These are phyloP conservation scores for Alternaria solani DNA, from an alignment of 2,329 filamentous ascomycete species.

Conservation along the genomic window DNA sequence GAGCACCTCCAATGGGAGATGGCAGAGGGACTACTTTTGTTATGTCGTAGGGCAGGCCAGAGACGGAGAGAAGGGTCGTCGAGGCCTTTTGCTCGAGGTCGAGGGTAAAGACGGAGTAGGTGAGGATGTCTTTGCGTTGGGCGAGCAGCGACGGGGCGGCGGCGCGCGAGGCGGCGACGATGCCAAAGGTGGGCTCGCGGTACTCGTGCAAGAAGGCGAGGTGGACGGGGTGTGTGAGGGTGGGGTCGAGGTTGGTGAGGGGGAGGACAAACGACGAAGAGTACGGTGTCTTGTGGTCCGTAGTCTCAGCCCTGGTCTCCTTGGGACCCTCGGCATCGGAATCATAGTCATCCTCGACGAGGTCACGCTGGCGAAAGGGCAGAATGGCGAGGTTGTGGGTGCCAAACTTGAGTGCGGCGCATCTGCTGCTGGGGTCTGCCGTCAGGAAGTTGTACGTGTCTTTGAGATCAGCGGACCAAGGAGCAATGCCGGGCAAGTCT, in stretches of 20 bases:
- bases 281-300: slow-evolving; percentile 72
- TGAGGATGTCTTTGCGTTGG: slow-evolving; percentile 83
- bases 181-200: slow-evolving; percentile 95
- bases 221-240: slow-evolving; percentile 86
- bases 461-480: slow-evolving; percentile 79
- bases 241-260: slow-evolving; percentile 85
- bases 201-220: slow-evolving; percentile 96
- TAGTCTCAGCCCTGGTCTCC: slow-evolving; percentile 44
- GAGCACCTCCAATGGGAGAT: slow-evolving; percentile 83
- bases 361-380: slow-evolving; percentile 85
- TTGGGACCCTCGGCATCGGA: slow-evolving; percentile 73
- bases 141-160: slow-evolving; percentile 76
- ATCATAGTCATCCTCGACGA: slow-evolving; percentile 92
- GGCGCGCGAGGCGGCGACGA: slow-evolving; percentile 79
- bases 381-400: slow-evolving; percentile 88
- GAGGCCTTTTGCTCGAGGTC: slow-evolving; percentile 93
- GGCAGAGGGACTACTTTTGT: slow-evolving; percentile 83
- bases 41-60: slow-evolving; percentile 85
- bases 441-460: slow-evolving; percentile 82
- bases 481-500: slow-evolving; percentile 76
- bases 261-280: slow-evolving; percentile 91
- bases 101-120: slow-evolving; percentile 93
- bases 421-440: slow-evolving; percentile 90
- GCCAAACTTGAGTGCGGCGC: slow-evolving; percentile 93
- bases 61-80: slow-evolving; percentile 88